Evolutionary conservation across 352 stramenopile species (phyloP).

Genomic region (Phytophthora colocasiae): DNA sequence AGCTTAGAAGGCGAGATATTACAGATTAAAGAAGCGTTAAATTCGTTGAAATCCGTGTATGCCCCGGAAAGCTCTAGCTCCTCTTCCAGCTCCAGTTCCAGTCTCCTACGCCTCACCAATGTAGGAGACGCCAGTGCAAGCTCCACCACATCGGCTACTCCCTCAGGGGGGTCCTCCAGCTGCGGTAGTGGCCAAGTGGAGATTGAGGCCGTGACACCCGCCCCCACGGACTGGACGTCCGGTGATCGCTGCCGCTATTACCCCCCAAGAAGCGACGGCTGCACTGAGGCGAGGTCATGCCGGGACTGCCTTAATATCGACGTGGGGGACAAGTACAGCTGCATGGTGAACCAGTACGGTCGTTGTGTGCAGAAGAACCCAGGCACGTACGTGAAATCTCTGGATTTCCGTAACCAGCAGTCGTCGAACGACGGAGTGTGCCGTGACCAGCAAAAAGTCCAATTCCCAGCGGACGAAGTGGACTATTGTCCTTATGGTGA

Average conservation of each 20-base stretch:
- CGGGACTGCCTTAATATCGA: constrained; percentile 67
- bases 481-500: constrained; percentile 49
- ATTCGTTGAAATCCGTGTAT: background rate
- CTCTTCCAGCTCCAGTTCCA: constrained; percentile 14
- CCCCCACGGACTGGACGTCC: constrained; percentile 32
- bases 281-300: constrained; percentile 55
- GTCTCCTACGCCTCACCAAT: background rate
- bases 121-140: constrained; percentile 17
- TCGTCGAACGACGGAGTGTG: constrained; percentile 38
- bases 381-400: constrained; percentile 15
- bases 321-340: constrained; percentile 40
- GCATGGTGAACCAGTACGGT: constrained; percentile 52
- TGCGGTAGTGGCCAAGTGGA: constrained; percentile 24
- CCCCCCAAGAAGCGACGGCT: constrained; percentile 37
- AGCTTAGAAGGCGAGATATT: background rate
- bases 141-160: background rate
- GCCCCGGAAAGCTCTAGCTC: constrained; percentile 8
- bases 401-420: constrained; percentile 34
- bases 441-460: constrained; percentile 45
- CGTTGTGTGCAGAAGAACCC: constrained; percentile 48
- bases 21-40: constrained; percentile 4
- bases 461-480: constrained; percentile 41
- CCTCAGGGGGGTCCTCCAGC: constrained; percentile 9
- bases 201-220: constrained; percentile 29
- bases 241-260: constrained; percentile 38